phyloP scores from a whole-genome alignment of 495 filamentous ascomycete species.

The Penicillium angulare region DNA sequence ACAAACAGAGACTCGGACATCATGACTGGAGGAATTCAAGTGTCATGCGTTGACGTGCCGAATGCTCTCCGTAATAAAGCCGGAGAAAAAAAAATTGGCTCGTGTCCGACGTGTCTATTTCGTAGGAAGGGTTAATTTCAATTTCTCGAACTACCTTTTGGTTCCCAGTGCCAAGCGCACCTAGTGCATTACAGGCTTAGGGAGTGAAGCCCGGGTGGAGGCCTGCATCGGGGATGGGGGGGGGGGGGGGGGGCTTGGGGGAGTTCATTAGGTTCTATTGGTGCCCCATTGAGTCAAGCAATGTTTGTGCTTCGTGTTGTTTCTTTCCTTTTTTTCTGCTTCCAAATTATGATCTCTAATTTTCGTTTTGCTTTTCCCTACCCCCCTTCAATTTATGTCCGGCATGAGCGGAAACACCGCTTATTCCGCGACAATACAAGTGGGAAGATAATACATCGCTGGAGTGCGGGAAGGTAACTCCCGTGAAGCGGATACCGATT shows the following conservation, averaged over 20 bases:
- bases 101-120: background rate
- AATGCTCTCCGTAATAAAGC: slow-evolving; percentile 1
- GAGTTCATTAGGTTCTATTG: background rate
- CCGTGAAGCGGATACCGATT: background rate
- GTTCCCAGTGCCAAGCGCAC: background rate
- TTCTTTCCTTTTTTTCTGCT: background rate
- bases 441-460: background rate
- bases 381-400: background rate
- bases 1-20: too few species aligned
- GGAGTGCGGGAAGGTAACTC: background rate
- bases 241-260: too few species aligned
- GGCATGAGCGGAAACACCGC: background rate
- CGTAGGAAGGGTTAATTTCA: too few species aligned
- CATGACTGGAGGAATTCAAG: background rate
- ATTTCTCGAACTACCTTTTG: background rate
- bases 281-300: slow-evolving; percentile 8
- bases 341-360: background rate
- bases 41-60: slow-evolving; percentile 11
- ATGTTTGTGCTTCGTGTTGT: background rate
- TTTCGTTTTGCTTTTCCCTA: background rate
- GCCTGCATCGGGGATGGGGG: slow-evolving; percentile 23
- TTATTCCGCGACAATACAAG: background rate
- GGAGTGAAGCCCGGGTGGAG: slow-evolving; percentile 17
- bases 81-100: slow-evolving; percentile 2
- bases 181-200: slow-evolving; percentile 3